Evolutionary conservation across 805 yeast genomes (phyloP).

Genomic region (Kregervanrija fluxuum): DNA sequence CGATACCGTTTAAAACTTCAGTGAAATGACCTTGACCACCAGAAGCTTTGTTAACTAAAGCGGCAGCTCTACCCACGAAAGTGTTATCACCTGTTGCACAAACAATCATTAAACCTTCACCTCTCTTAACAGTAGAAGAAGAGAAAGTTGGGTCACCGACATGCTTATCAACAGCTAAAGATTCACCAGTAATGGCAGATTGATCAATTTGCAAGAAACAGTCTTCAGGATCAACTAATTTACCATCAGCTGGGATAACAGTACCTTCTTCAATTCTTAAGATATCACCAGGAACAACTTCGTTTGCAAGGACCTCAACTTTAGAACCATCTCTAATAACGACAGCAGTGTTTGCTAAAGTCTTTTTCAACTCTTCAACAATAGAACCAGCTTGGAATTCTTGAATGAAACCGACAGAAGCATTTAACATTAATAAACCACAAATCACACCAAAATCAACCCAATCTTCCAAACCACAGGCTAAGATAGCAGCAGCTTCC

Average conservation of each 20-base stretch:
- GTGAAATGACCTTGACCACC: constrained; percentile 88
- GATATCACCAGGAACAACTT: constrained; percentile 92
- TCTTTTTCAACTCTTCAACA: constrained; percentile 88
- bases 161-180: constrained; percentile 83
- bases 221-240: constrained; percentile 66
- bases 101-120: constrained; percentile 85
- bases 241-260: constrained; percentile 89
- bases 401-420: constrained; percentile 87
- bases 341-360: constrained; percentile 78
- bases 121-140: constrained; percentile 84
- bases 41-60: constrained; percentile 83
- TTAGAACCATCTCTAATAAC: constrained; percentile 75
- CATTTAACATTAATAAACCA: constrained; percentile 75
- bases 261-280: constrained; percentile 87
- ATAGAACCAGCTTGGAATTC: constrained; percentile 95
- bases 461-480: constrained; percentile 95
- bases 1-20: constrained; percentile 90
- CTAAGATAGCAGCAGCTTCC: constrained; percentile 93
- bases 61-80: constrained; percentile 90
- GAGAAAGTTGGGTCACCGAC: constrained; percentile 77
- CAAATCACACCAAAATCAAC: constrained; percentile 94
- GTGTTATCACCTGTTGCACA: constrained; percentile 89
- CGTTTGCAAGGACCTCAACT: constrained; percentile 69
- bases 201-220: constrained; percentile 82
- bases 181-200: constrained; percentile 92